Evolutionary conservation across 2,329 filamentous ascomycete species (phyloP), one percentile per base, ranked within the genome.

Genomic region (Diaporthe ampelina): DNA sequence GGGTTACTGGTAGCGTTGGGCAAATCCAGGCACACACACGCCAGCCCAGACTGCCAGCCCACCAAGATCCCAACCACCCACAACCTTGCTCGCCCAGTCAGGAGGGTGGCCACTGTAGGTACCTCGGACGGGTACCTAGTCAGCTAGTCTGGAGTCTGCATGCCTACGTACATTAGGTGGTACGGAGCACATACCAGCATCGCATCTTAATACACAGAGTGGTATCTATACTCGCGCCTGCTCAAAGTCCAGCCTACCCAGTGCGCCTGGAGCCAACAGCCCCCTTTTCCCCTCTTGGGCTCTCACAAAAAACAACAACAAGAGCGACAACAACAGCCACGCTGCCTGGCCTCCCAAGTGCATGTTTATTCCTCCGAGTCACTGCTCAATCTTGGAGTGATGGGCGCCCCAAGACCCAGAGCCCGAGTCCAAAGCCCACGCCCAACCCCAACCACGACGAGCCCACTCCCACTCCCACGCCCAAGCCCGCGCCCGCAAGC

Each of bases 351-450:
- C 52, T 40, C 54, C 26, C 26, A 63, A 37, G 58, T 73, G 68
- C 68, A 74, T 75, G 74, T 58, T 70, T 48, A 21, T 48, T 68
- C 32, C 72, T 70, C 67, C 74, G 59, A 74, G 67, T 72, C 72
- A 63, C 72, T 70, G 65, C 74, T 75, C 72, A 73, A 59, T 65
- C 68, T 74, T 48, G 74, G 74, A 74, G 74, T 75, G 72, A 74
- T 74, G 72, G 72, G 74, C 56, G 54, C 72, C 70, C 59, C 68
- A 68, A 52, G 71, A 74, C 45, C 72, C 72, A 61, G 70, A 70
- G 70, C 56, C 57, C n/a, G 63, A 68, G 48, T 40, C 63, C 63
- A 54, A 40, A 37, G 29, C 63, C 63, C 35, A 61, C 56, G 56
- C 54, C 54, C 59, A 63, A 24, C n/a, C 21, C 63, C 63, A 54